Conservation (phyloP, 169 alveolate genomes). For the Plasmodium vivax region DNA sequence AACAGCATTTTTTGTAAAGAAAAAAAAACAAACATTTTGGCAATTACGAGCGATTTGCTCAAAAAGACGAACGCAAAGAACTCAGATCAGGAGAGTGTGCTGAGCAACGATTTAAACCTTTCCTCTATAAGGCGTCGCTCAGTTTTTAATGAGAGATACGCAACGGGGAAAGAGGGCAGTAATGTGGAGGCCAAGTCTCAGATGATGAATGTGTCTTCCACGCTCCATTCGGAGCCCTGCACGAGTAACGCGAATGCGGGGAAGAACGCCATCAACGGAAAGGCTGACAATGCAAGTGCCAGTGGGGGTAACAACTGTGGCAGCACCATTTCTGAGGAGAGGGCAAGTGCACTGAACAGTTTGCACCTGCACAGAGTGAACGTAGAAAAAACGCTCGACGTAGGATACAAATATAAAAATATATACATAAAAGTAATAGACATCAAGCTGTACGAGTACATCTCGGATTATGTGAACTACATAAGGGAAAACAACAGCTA, state of each 20-base stretch:
- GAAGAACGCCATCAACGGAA: not conserved
- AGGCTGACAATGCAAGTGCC: not conserved
- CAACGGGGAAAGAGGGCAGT: slow-evolving; percentile 30
- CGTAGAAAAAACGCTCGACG: slow-evolving; percentile 27
- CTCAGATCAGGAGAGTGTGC: slow-evolving; percentile 15
- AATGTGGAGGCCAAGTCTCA: slow-evolving; percentile 42
- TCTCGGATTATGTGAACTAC: slow-evolving; percentile 31
- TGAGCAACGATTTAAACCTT: slow-evolving; percentile 31
- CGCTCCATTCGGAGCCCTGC: slow-evolving; percentile 45
- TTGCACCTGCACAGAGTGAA: slow-evolving; percentile 3
- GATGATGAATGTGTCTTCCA: slow-evolving; percentile 58
- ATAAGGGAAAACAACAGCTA: slow-evolving; percentile 64
- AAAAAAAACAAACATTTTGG: slow-evolving; percentile 10
- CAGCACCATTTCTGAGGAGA: not conserved
- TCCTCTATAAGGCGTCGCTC: slow-evolving; percentile 29
- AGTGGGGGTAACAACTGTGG: not conserved
- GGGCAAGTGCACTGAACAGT: not conserved
- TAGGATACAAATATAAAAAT: slow-evolving; percentile 66
- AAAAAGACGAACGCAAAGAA: slow-evolving; percentile 25
- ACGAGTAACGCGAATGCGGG: slow-evolving; percentile 22
- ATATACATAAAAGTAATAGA: slow-evolving; percentile 69
- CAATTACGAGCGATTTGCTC: slow-evolving; percentile 11
- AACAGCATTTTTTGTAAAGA: slow-evolving; percentile 33
- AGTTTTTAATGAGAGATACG: slow-evolving; percentile 36
- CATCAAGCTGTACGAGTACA: slow-evolving; percentile 47